Percentiles rank a stretch among this genome's conserved stretches.
Evolutionary conservation across 2,329 filamentous ascomycete genomes (phyloP).

Genomic region (Alternaria dauci): DNA sequence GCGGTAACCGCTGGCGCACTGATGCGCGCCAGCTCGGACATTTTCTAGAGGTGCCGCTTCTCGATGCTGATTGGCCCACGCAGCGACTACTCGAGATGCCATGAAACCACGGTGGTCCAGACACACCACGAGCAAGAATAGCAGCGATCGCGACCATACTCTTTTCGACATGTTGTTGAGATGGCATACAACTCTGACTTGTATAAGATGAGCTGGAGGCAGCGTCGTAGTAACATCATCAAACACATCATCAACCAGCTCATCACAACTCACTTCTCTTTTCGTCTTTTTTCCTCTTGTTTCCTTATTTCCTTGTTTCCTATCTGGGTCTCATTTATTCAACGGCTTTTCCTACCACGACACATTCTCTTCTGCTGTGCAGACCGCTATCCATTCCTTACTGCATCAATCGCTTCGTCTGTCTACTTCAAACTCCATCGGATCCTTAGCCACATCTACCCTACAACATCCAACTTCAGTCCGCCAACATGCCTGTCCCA

Average conservation of each 20-base stretch:
- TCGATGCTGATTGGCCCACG: conserved; percentile 43
- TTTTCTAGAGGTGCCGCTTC: conserved; percentile 42
- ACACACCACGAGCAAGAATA: conserved; percentile 47
- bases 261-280: conserved; percentile 45
- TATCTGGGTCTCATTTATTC: conserved; percentile 35
- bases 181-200: conserved; percentile 19
- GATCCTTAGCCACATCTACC: conserved; percentile 29
- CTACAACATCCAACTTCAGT: conserved; percentile 11
- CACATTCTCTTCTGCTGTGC: conserved; percentile 48
- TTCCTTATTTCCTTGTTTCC: conserved; percentile 48
- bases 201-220: conserved; percentile 41
- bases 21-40: conserved; percentile 48
- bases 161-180: conserved; percentile 33
- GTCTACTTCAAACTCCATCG: conserved; percentile 26
- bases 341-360: conserved; percentile 15
- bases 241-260: conserved; percentile 46
- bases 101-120: conserved; percentile 48
- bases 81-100: conserved; percentile 51
- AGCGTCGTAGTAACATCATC: conserved; percentile 33
- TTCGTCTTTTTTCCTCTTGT: conserved; percentile 45
- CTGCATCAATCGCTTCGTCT: conserved; percentile 32
- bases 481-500: conserved; percentile 61
- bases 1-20: conserved; percentile 48
- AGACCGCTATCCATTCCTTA: conserved; percentile 45
- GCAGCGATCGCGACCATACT: conserved; percentile 35